Evolutionary conservation across 2,329 filamentous ascomycete species (phyloP), one percentile per base, ranked within the genome.

Genomic region (Aureobasidium lini): DNA sequence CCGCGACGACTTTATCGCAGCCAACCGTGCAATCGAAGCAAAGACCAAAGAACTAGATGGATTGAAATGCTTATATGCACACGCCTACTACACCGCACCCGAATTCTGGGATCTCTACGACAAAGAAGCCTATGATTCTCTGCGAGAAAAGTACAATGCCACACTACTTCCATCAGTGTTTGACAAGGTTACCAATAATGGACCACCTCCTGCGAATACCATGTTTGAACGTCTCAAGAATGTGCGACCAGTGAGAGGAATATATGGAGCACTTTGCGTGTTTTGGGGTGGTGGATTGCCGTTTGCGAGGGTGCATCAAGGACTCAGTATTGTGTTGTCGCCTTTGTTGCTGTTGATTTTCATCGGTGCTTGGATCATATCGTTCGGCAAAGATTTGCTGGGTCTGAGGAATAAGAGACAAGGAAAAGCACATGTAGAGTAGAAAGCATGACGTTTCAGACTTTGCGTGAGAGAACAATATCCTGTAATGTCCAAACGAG

Each of bases 21-120:
- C 83, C 65, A 95, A 95, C 72, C 81, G 86, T 34, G 79, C 79
- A 44, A 78, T 95, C 18, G 90, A 95, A 74, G 74, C 76, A 18
- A 87, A 87, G 68, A 81, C 92, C 4, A 76, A 77, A 49, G 79
- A 84, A 64, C 80, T 94, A 1, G 85, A 85, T 48, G 90, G 90
- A 2, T 83, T 88, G 76, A 95, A 95, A 76, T 94, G 89, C 87
- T 77, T 95, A 11, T 95, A 95, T 72, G 89, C 90, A 2, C 88
- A 93, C 67, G 87, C 89, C 0, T 95, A 91, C 75, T 94, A 94
- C 71, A 80, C 81, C n/a, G 81, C 88, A 68, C 75, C 80, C 0
- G 83, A 88, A 68, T 90, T 89, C 72, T 89, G 85, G 85, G 66
- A 74, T 36, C 76, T 84, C 54, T 89, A 89, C 69, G 77, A 82